Percentiles rank a stretch among this genome's conserved stretches.
Evolutionary conservation across 306 rosid genomes (phyloP).

Genomic region (Quercus rubra): DNA sequence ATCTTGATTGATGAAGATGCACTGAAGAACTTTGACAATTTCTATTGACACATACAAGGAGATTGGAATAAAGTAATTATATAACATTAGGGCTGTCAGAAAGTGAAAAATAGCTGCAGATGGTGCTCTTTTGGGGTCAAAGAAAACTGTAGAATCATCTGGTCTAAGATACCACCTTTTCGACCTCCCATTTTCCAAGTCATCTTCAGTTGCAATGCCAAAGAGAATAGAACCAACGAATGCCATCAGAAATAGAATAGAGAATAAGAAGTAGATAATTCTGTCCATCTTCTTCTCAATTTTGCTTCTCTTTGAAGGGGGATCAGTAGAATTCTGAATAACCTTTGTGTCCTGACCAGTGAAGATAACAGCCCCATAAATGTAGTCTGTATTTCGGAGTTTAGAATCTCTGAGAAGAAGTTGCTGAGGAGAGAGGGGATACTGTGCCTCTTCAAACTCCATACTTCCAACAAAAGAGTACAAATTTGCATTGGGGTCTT

Average conservation of each 20-base stretch:
- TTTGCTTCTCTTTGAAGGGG: slow-evolving; percentile 94
- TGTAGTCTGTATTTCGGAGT: slow-evolving; percentile 82
- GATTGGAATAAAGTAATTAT: slow-evolving; percentile 68
- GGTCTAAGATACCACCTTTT: slow-evolving; percentile 95
- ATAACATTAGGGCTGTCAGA: slow-evolving; percentile 86
- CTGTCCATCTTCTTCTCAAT: slow-evolving; percentile 89
- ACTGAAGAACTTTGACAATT: slow-evolving; percentile 93
- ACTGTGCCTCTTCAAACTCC: slow-evolving; percentile 55
- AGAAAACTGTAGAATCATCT: slow-evolving; percentile 69
- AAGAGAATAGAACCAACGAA: slow-evolving; percentile 75
- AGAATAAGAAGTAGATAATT: slow-evolving; percentile 75
- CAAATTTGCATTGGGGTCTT: slow-evolving; percentile 92
- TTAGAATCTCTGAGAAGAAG: slow-evolving; percentile 94
- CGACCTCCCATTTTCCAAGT: slow-evolving; percentile 56
- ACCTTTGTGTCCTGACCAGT: slow-evolving; percentile 91
- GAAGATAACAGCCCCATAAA: slow-evolving; percentile 80
- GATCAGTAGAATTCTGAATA: slow-evolving; percentile 81
- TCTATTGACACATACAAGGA: slow-evolving; percentile 88
- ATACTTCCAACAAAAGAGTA: slow-evolving; percentile 79
- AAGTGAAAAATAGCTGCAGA: slow-evolving; percentile 64
- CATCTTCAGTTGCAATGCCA: slow-evolving; percentile 68
- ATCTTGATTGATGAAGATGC: slow-evolving; percentile 84
- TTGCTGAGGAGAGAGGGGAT: slow-evolving; percentile 79
- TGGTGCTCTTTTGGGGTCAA: slow-evolving; percentile 63
- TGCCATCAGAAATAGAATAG: slow-evolving; percentile 66